phyloP scores from a whole-genome alignment of 768 basidiomycete genomes.

The Kwoniella sp. region DNA sequence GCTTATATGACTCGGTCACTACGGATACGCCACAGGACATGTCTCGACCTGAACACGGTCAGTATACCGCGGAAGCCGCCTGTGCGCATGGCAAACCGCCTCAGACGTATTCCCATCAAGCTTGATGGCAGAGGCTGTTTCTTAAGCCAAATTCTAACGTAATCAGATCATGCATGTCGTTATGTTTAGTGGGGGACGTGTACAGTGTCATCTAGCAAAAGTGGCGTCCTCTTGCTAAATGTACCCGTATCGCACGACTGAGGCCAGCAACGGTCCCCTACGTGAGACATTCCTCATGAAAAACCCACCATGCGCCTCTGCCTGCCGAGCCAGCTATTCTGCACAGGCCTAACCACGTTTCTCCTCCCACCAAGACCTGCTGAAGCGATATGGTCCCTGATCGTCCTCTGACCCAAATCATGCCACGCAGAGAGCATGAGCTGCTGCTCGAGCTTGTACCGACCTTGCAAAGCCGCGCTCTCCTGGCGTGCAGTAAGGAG shows the following conservation, averaged over 20 bases:
- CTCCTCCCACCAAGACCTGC: slow-evolving; percentile 55
- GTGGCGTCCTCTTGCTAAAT: slow-evolving; percentile 27
- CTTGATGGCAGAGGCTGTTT: too few relatives aligned
- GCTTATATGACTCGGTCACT: background rate
- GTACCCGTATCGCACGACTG: background rate
- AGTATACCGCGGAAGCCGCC: too few relatives aligned
- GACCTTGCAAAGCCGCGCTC: slow-evolving; percentile 62
- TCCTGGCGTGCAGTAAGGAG: slow-evolving; percentile 61
- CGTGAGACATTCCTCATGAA: background rate
- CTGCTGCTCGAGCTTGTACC: slow-evolving; percentile 75
- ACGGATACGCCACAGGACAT: background rate
- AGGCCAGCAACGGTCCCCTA: background rate
- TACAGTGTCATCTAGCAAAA: slow-evolving; percentile 19
- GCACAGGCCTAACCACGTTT: slow-evolving; percentile 60
- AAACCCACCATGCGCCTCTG: slow-evolving; percentile 64
- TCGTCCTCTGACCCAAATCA: slow-evolving; percentile 66
- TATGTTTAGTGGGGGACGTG: background rate
- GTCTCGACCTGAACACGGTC: background rate
- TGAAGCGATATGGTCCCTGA: slow-evolving; percentile 64
- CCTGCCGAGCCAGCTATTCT: slow-evolving; percentile 71
- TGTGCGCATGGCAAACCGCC: too few relatives aligned
- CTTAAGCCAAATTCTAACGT: too few relatives aligned
- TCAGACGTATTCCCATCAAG: too few relatives aligned
- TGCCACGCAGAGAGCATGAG: slow-evolving; percentile 79
- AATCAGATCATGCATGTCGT: background rate